Conservation (phyloP, 202 grass and related monocot genomes). For the Carex sylvatica region DNA sequence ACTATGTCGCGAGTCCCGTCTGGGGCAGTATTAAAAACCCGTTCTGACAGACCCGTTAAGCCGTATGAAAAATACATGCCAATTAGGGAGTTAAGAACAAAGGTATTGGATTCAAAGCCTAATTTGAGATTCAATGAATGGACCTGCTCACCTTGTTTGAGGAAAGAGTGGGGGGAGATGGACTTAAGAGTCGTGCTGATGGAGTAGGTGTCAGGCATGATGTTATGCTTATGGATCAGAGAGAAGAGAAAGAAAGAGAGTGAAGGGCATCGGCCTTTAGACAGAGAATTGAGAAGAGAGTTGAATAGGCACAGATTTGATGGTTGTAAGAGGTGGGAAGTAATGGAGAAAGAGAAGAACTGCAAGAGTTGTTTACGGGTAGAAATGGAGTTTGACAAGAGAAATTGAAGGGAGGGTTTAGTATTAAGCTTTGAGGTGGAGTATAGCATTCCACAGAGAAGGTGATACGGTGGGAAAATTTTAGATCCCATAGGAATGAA, state of each 20-base stretch:
- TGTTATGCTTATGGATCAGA: slow-evolving; percentile 38
- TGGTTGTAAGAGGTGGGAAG: slow-evolving; percentile 45
- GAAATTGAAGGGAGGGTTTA: slow-evolving; percentile 7
- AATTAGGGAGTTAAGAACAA: slow-evolving; percentile 82
- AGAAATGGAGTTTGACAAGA: slow-evolving; percentile 32
- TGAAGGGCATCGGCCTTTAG: slow-evolving; percentile 36
- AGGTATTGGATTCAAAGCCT: slow-evolving; percentile 53
- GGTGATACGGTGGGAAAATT: neutral
- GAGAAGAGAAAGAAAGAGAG: slow-evolving; percentile 61
- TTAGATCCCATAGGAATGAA: neutral
- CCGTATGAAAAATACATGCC: slow-evolving; percentile 65
- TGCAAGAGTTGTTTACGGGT: slow-evolving; percentile 43
- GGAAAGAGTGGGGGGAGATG: slow-evolving; percentile 32
- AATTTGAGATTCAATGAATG: slow-evolving; percentile 69
- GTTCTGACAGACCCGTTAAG: slow-evolving; percentile 43
- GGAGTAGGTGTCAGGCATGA: slow-evolving; percentile 59
- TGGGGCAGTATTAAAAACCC: slow-evolving; percentile 55
- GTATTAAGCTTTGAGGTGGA: slow-evolving; percentile 22
- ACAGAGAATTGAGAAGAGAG: slow-evolving; percentile 56
- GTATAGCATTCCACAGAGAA: slow-evolving; percentile 23
- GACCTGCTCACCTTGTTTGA: slow-evolving; percentile 46
- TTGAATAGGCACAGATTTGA: slow-evolving; percentile 50
- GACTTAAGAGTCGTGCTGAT: slow-evolving; percentile 62
- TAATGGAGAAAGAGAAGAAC: slow-evolving; percentile 45
- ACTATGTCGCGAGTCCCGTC: slow-evolving; percentile 53